Conservation (phyloP, 1,284 basidiomycete species). For the Cutaneotrichosporon sp. region DNA sequence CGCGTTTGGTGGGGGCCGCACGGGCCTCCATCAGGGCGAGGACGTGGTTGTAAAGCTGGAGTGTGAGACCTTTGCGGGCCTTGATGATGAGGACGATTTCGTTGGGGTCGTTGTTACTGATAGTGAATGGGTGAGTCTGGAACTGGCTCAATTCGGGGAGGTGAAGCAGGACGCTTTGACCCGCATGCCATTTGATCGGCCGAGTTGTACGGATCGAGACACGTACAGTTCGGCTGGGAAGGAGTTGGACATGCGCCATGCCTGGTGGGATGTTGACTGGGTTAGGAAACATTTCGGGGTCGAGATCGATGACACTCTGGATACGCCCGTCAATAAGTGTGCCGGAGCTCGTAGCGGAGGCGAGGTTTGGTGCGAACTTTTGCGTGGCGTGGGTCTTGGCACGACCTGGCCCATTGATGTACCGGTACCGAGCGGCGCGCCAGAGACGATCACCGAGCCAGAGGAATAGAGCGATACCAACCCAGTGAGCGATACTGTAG, state of each 20-base stretch:
- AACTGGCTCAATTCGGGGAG: slow-evolving; percentile 68
- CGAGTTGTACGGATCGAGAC: slow-evolving; percentile 67
- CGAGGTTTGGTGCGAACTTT: not conserved
- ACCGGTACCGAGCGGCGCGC: slow-evolving; percentile 63
- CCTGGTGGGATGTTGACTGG: slow-evolving; percentile 44
- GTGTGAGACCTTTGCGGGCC: slow-evolving; percentile 73
- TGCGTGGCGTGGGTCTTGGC: slow-evolving; percentile 16
- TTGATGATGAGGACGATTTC: slow-evolving; percentile 73
- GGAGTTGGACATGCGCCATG: slow-evolving; percentile 71
- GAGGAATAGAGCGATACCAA: slow-evolving; percentile 63
- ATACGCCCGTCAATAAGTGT: not conserved
- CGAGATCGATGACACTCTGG: slow-evolving; percentile 5
- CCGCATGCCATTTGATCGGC: slow-evolving; percentile 69
- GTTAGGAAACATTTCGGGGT: slow-evolving; percentile 12
- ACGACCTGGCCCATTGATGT: slow-evolving; percentile 61
- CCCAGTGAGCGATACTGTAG: slow-evolving; percentile 61
- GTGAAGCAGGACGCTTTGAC: slow-evolving; percentile 63
- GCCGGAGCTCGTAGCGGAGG: slow-evolving; percentile 9
- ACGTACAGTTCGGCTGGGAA: slow-evolving; percentile 74
- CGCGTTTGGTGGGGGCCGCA: slow-evolving; percentile 42
- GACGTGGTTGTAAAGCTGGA: slow-evolving; percentile 64
- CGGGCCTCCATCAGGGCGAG: not conserved
- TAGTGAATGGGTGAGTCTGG: slow-evolving; percentile 79
- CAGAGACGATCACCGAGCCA: slow-evolving; percentile 68
- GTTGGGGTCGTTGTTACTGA: slow-evolving; percentile 65